phyloP scores from a whole-genome alignment of 208 protist species.

The Herpetomonas muscarum region DNA sequence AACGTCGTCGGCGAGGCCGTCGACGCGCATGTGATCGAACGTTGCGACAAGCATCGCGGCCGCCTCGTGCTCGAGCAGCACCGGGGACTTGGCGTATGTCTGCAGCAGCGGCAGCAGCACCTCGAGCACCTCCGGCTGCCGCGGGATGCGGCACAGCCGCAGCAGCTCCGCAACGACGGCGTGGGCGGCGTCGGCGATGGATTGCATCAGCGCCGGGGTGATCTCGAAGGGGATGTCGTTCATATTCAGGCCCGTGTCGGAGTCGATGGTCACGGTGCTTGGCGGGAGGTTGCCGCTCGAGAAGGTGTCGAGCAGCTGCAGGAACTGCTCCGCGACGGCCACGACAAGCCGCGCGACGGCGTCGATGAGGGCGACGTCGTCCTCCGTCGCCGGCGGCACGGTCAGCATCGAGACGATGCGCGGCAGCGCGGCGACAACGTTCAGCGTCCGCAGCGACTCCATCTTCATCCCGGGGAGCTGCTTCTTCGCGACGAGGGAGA shows the following conservation, averaged over 20 bases:
- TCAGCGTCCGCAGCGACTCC: slow-evolving; percentile 41
- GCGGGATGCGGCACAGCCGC: slow-evolving; percentile 17
- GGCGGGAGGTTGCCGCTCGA: slow-evolving; percentile 3
- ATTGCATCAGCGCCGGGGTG: slow-evolving; percentile 22
- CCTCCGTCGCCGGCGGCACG: slow-evolving; percentile 40
- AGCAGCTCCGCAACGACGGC: slow-evolving; percentile 39
- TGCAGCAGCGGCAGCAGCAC: slow-evolving; percentile 46
- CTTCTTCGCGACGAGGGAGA: slow-evolving; percentile 72
- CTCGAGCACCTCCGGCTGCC: slow-evolving; percentile 29
- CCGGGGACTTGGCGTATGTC: slow-evolving; percentile 49
- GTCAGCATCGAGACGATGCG: slow-evolving; percentile 46
- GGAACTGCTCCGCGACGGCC: slow-evolving; percentile 55
- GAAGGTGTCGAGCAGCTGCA: slow-evolving; percentile 39
- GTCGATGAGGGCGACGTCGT: slow-evolving; percentile 49
- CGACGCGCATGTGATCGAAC: slow-evolving; percentile 46
- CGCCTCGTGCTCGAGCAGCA: slow-evolving; percentile 48
- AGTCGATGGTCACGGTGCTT: background rate
- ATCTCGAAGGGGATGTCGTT: slow-evolving; percentile 25
- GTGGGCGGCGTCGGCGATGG: slow-evolving; percentile 33
- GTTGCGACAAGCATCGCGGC: slow-evolving; percentile 36
- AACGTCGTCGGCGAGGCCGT: slow-evolving; percentile 28
- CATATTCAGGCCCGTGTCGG: slow-evolving; percentile 12
- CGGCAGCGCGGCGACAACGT: slow-evolving; percentile 57
- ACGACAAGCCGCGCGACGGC: slow-evolving; percentile 39
- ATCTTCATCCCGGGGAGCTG: slow-evolving; percentile 70